A percentile compares a stretch with the other conserved stretches of the same genome.
Evolutionary conservation across 2,329 filamentous ascomycete species (phyloP).

Genomic region (Diaporthe humulicola): DNA sequence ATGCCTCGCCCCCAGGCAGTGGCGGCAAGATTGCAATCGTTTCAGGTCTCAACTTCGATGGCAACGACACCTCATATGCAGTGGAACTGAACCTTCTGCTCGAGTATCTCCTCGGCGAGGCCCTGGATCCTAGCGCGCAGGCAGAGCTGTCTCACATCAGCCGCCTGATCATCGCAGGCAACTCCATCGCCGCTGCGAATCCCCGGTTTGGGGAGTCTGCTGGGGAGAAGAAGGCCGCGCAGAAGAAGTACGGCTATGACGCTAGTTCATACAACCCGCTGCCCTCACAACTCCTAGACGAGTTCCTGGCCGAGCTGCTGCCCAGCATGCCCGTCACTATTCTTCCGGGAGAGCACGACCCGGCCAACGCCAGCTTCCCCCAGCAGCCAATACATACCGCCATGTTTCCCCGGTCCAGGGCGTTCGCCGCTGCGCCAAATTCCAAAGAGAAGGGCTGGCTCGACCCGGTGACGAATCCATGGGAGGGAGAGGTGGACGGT

Average conservation of each 20-base stretch:
- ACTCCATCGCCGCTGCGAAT: constrained; percentile 75
- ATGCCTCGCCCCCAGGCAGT: constrained; percentile 49
- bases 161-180: constrained; percentile 90
- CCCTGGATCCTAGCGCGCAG: constrained; percentile 72
- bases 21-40: constrained; percentile 82
- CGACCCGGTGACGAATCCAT: constrained; percentile 92
- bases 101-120: constrained; percentile 91
- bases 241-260: constrained; percentile 96
- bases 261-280: constrained; percentile 87
- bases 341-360: constrained; percentile 86
- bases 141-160: constrained; percentile 76
- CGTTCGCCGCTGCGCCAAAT: constrained; percentile 70
- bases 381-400: constrained; percentile 95
- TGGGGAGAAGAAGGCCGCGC: constrained; percentile 56
- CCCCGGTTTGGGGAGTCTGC: constrained; percentile 23
- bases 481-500: constrained; percentile 90
- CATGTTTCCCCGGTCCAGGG: constrained; percentile 84
- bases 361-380: constrained; percentile 89
- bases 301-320: constrained; percentile 83
- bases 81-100: constrained; percentile 82
- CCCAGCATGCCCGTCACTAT: constrained; percentile 91
- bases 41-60: constrained; percentile 88
- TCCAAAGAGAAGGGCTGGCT: constrained; percentile 76
- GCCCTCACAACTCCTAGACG: constrained; percentile 86
- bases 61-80: constrained; percentile 77